phyloP scores from a whole-genome alignment of 83 land plant species.

The Diphasiastrum complanatum region DNA sequence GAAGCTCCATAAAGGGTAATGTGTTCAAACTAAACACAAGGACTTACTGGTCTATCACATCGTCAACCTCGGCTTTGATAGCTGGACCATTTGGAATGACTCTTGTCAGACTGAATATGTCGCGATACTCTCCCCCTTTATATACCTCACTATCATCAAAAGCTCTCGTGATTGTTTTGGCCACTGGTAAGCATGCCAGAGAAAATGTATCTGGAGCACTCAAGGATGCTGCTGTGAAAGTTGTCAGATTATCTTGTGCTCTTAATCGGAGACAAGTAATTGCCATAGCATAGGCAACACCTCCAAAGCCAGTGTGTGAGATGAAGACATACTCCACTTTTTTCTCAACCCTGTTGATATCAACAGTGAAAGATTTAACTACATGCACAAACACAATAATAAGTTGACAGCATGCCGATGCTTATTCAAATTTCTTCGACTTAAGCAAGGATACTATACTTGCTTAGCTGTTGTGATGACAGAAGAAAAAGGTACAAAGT shows the following conservation, averaged over 20 bases:
- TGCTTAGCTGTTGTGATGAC: no score
- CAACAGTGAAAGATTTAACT: no score
- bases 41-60: constrained; percentile 9
- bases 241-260: constrained; percentile 1
- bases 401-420: no score
- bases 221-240: background rate
- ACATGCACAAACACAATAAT: no score
- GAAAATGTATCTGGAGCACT: background rate
- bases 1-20: no score
- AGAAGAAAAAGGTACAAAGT: no score
- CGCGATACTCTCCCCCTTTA: constrained; percentile 7
- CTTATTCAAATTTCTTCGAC: no score
- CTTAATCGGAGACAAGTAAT: background rate
- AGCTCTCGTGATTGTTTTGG: no score
- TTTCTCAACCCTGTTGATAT: background rate
- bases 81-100: constrained; percentile 11
- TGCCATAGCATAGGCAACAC: constrained; percentile 19
- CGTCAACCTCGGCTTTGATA: constrained; percentile 10
- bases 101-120: constrained; percentile 6
- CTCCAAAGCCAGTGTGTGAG: constrained; percentile 13
- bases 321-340: constrained; percentile 5
- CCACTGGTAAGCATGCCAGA: background rate
- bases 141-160: constrained; percentile 8
- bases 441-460: no score
- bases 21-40: no score